Base-by-base conservation (phyloP, 2,329 filamentous ascomycete species). In the Ceratocystis albifundus region DNA sequence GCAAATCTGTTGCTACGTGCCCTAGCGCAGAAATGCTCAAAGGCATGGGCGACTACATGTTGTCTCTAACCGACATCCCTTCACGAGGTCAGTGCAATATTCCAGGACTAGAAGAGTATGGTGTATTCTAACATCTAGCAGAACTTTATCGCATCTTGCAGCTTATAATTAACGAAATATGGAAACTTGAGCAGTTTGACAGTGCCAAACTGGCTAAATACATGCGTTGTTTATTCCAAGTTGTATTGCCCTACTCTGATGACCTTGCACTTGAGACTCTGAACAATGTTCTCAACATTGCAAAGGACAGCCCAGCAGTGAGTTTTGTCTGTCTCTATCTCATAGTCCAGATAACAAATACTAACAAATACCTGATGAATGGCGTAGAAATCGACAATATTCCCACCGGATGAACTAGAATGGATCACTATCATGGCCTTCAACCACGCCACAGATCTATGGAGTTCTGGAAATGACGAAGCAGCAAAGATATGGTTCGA, bases 181-280 rank as follows among this genome's bases (percentile, higher is more conserved):
- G 84, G 75, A 77, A 75, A 0, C 74, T 85, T 0, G 80, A 84
- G 20, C 71, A 74, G 0, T 84, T 86, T 57, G 80, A 87, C 69
- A 78, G 79, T 3, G 72, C 74, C 0, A 85, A 84, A 70, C 77
- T 95, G 0, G 83, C 88, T 6, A 88, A 87, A 71, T 96, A 94
- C 77, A 82, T 93, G 59, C 84, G 89, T 0, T 91, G 88, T 70
- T 78, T 94, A 1, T 88, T 93, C 69, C 87, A 88, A 69, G 78
- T 84, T 0, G 81, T 87, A 0, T 75, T 91, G 0, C 77, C 81
- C 1, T 76, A 81, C 3, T 80, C 85, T 61, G 80, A 84, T 22
- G 74, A 74, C 0, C 74, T 85, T 17, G 82, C 84, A 8, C 76
- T 87, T 62, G 78, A 80, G 59, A 78, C 90, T 3, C 75, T 90